These are phyloP conservation scores for Lachancea lanzarotensis DNA, from an alignment of 805 yeast genomes.

Conservation along the genomic window DNA sequence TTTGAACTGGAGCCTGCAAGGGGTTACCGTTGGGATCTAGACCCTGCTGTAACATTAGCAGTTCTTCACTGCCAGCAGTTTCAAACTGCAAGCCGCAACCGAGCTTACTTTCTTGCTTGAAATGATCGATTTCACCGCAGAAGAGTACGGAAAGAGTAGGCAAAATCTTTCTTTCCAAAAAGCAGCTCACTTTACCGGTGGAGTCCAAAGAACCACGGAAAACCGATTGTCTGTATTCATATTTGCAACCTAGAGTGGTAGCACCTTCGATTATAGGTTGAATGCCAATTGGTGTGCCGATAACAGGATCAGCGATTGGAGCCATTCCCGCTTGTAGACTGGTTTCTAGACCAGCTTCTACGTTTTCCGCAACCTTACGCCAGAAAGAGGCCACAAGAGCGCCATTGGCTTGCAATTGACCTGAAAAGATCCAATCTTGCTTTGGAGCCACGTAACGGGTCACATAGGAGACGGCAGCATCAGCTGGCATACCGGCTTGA, in stretches of 20 bases:
- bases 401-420: constrained; percentile 91
- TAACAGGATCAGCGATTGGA: constrained; percentile 67
- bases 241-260: constrained; percentile 93
- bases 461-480: constrained; percentile 82
- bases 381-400: constrained; percentile 83
- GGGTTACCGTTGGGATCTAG: constrained; percentile 83
- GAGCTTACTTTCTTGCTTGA: constrained; percentile 66
- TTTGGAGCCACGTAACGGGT: constrained; percentile 70
- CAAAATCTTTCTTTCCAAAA: constrained; percentile 87
- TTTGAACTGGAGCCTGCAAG: constrained; percentile 68
- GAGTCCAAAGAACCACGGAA: constrained; percentile 94
- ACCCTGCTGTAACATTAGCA: constrained; percentile 87
- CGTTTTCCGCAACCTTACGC: constrained; percentile 87
- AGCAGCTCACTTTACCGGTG: constrained; percentile 81
- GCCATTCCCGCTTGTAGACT: constrained; percentile 68
- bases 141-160: constrained; percentile 87
- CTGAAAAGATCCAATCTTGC: constrained; percentile 88
- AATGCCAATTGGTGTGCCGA: constrained; percentile 74
- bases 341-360: constrained; percentile 92
- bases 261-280: constrained; percentile 84
- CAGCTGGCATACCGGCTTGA: constrained; percentile 73
- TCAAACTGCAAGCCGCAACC: constrained; percentile 96
- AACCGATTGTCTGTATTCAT: constrained; percentile 93
- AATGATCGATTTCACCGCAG: constrained; percentile 89
- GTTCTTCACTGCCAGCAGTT: constrained; percentile 89